Conservation (phyloP, 371 early-diverging fungal species). For the Rhizopus arrhizus region DNA sequence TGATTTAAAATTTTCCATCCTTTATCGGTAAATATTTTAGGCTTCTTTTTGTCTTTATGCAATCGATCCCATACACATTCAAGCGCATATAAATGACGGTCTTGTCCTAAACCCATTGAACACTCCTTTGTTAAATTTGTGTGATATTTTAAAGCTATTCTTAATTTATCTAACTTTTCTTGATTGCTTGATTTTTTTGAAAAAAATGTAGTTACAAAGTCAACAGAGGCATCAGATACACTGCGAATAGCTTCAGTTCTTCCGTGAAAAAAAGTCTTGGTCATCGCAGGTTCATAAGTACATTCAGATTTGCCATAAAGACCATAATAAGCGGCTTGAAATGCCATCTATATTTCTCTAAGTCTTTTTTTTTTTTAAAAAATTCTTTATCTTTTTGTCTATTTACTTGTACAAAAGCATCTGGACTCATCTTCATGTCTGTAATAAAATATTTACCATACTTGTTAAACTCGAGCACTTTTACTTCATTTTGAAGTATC, state of each 20-base stretch:
- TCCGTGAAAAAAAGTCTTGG: conserved; percentile 79
- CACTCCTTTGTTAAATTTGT: conserved; percentile 71
- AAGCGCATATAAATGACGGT: conserved; percentile 85
- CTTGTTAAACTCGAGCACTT: conserved; percentile 63
- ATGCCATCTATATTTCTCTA: conserved; percentile 70
- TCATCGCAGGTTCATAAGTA: conserved; percentile 90
- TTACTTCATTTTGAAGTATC: conserved; percentile 64
- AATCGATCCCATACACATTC: conserved; percentile 58
- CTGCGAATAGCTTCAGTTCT: conserved; percentile 89
- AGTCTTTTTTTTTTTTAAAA: background rate
- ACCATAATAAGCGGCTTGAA: conserved; percentile 91
- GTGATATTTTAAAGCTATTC: conserved; percentile 71
- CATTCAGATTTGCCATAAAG: conserved; percentile 73
- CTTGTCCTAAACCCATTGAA: conserved; percentile 79
- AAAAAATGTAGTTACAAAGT: conserved; percentile 77
- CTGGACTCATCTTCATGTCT: conserved; percentile 71
- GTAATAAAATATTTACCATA: conserved; percentile 79
- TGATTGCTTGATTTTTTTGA: conserved; percentile 36
- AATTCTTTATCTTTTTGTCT: background rate
- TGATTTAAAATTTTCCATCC: conserved; percentile 61
- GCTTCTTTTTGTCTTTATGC: conserved; percentile 57
- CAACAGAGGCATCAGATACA: conserved; percentile 70
- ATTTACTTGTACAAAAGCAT: conserved; percentile 72
- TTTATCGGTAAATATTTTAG: conserved; percentile 74
- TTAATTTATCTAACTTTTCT: conserved; percentile 57